Conservation (phyloP, 305 asterid genomes). For the Euphrasia arctica region DNA sequence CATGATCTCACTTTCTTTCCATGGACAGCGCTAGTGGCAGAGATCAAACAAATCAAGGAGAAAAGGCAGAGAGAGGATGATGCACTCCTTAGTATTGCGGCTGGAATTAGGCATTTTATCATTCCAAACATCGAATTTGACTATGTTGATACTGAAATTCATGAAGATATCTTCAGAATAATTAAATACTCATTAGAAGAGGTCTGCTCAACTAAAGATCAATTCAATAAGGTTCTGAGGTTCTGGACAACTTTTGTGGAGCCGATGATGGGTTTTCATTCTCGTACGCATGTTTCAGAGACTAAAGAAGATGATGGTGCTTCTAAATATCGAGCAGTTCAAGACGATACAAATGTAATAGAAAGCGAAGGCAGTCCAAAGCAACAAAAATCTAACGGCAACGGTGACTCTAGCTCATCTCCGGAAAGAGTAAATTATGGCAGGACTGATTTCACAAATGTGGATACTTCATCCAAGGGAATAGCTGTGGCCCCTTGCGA, state of each 20-base stretch:
- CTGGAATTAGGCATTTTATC: slow-evolving; percentile 76
- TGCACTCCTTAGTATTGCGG: slow-evolving; percentile 71
- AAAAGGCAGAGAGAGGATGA: slow-evolving; percentile 78
- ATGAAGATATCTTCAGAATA: slow-evolving; percentile 81
- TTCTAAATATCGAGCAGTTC: slow-evolving; percentile 39
- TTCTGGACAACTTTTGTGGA: slow-evolving; percentile 91
- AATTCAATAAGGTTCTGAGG: slow-evolving; percentile 68
- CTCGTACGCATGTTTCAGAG: slow-evolving; percentile 50
- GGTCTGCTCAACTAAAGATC: slow-evolving; percentile 92
- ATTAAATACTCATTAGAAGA: slow-evolving; percentile 90
- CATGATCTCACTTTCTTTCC: slow-evolving; percentile 30
- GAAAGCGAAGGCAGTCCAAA: slow-evolving; percentile 75
- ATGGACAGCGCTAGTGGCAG: slow-evolving; percentile 74
- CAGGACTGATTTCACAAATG: slow-evolving; percentile 40
- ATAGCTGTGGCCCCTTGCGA: slow-evolving; percentile 40
- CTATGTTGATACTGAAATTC: slow-evolving; percentile 71
- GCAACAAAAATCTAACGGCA: slow-evolving; percentile 50
- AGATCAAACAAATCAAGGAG: slow-evolving; percentile 92
- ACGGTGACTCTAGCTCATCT: slow-evolving; percentile 59
- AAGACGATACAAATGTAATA: slow-evolving; percentile 34
- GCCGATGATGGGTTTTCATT: slow-evolving; percentile 74
- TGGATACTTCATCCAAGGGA: slow-evolving; percentile 46
- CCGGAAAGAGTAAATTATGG: slow-evolving; percentile 42
- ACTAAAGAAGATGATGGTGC: slow-evolving; percentile 47
- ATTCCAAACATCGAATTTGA: slow-evolving; percentile 78